Conservation (phyloP, 225 moss, liverwort and hornwort genomes). For the Polytrichum commune region DNA sequence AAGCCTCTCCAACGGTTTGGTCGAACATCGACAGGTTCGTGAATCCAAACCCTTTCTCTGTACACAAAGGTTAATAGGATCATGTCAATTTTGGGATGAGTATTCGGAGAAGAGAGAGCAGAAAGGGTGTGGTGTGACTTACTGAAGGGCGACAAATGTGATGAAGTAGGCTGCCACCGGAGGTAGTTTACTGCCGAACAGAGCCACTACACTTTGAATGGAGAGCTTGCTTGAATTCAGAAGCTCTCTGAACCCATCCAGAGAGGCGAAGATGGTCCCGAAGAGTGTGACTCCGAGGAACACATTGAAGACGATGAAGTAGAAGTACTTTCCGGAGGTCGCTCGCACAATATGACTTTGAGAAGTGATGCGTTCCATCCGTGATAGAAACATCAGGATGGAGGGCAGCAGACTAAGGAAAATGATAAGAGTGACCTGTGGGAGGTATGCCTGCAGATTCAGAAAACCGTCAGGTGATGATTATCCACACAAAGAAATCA, state of each 20-base stretch:
- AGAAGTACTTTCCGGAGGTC: conserved; percentile 72
- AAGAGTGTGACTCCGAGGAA: conserved; percentile 82
- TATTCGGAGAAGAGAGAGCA: not conserved
- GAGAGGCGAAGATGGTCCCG: conserved; percentile 56
- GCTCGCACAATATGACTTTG: conserved; percentile 68
- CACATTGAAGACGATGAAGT: conserved; percentile 82
- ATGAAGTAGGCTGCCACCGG: conserved; percentile 71
- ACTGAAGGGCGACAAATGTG: conserved; percentile 81
- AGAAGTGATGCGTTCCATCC: conserved; percentile 56
- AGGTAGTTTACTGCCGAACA: conserved; percentile 69
- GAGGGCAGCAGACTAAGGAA: conserved; percentile 68
- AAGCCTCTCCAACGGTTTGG: not conserved
- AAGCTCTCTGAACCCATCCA: conserved; percentile 37
- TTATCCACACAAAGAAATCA: too few relatives aligned
- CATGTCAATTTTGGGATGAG: too few relatives aligned
- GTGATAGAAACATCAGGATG: conserved; percentile 53
- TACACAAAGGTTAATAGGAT: not conserved
- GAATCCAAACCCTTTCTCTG: not conserved
- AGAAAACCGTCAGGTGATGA: not conserved
- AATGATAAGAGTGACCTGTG: conserved; percentile 64
- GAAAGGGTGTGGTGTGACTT: conserved; percentile 9
- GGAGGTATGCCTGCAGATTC: conserved; percentile 49
- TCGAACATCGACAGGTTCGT: not conserved
- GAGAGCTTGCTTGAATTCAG: conserved; percentile 18
- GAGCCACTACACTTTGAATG: conserved; percentile 37